Base-by-base conservation (phyloP, 345 rosid genomes). In the Raphanus raphanistrum region DNA sequence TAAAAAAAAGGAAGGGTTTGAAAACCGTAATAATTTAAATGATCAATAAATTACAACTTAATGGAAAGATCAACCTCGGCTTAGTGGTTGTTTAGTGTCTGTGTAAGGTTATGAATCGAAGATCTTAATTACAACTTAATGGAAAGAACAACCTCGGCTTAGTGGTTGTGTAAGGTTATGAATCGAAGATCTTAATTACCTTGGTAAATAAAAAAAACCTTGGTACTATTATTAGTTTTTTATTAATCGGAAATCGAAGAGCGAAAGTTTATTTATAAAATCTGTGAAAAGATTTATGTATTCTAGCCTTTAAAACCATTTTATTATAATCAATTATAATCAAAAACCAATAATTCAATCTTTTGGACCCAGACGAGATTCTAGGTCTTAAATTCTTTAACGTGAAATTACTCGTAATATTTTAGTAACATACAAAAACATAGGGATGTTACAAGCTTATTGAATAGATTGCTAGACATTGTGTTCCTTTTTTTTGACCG, bases 381-480 rank as follows among this genome's bases (percentile, higher is more conserved):
- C 48, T 50, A 50, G 55, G 55, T 50, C 55, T 50, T 21, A 32
- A 5, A 27, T 59, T 11, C 6, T 16, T 10, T 43, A 66, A 7
- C 70, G 57, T 45, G 38, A 45, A 68, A 41, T 5, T 28, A 60
- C 58, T 73, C 61, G 55, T 9, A 17, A 33, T 4, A 58, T 55
- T 63, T 54, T 52, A 35, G 32, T 38, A 17, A 28, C 11, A 43
- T 21, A 15, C 1, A 10, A 36, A 16, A 15, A 45, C 31, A 25
- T 8, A 13, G 25, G 43, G 59, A 11, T 70, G 75, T 64, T 17
- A 38, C 70, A 62, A 50, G 32, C 58, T 70, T 76, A 76, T 76
- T 76, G 28, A 21, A 77, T 70, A 21, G 21, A 52, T 66, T 45
- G 63, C 57, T 72, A 72, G 54, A 26, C 76, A 77, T 64, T 71